Evolutionary conservation across 768 basidiomycete genomes (phyloP).

Genomic region (Panaeolus papilionaceus): DNA sequence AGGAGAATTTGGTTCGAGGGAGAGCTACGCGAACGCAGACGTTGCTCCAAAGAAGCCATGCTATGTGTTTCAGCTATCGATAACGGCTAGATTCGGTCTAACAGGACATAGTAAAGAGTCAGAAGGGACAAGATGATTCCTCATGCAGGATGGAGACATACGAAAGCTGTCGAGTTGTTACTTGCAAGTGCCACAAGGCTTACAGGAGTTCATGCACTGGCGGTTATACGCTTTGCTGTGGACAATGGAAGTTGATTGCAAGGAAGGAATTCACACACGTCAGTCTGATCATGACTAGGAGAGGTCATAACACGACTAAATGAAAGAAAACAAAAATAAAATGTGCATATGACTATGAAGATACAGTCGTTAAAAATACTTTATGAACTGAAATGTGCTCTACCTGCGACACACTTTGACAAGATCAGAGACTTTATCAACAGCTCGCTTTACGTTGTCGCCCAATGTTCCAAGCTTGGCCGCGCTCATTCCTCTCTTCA

Average conservation of each 20-base stretch:
- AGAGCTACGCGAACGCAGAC: neutral
- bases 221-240: neutral
- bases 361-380: conserved; percentile 1
- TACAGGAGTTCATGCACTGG: neutral
- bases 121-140: conserved; percentile 1
- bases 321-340: conserved; percentile 6
- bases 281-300: conserved; percentile 1
- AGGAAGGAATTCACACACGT: neutral
- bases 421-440: conserved; percentile 6
- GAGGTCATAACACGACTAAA: neutral
- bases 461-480: conserved; percentile 2
- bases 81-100: neutral
- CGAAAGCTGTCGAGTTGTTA: neutral
- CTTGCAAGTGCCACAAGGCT: neutral
- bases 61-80: conserved; percentile 5
- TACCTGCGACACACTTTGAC: conserved; percentile 1
- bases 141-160: neutral
- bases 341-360: conserved; percentile 1
- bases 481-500: conserved; percentile 1
- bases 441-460: neutral
- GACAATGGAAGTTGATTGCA: conserved; percentile 1
- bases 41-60: neutral
- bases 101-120: neutral
- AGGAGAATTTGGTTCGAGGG: neutral
- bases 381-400: conserved; percentile 1